A percentile compares a stretch with the other conserved stretches of the same genome.
phyloP scores from a whole-genome alignment of 1,284 basidiomycete genomes.

The Marasmius oreades region DNA sequence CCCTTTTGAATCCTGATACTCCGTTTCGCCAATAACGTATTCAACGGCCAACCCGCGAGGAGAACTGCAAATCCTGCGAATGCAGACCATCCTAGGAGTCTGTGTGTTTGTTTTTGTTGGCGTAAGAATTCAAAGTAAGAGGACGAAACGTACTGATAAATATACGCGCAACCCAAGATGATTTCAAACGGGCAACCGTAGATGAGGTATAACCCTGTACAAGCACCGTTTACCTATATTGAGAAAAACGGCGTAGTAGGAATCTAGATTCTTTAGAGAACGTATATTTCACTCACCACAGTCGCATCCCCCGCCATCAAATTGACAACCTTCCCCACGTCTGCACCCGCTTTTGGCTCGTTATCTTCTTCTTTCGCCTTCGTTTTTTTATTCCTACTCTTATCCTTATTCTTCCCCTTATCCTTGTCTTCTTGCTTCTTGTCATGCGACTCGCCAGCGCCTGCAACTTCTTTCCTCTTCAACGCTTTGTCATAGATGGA shows the following conservation, averaged over 20 bases:
- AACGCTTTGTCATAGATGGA: constrained; percentile 90
- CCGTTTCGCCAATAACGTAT: constrained; percentile 59
- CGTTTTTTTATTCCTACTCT: constrained; percentile 51
- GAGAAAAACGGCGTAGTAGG: not conserved
- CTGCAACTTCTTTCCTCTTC: constrained; percentile 81
- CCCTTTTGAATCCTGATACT: constrained; percentile 72
- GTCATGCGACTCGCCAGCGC: constrained; percentile 39
- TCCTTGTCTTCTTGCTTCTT: constrained; percentile 45
- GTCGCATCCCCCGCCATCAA: constrained; percentile 73
- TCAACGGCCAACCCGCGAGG: constrained; percentile 70
- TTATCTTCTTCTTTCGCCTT: constrained; percentile 43
- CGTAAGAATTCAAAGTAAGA: constrained; percentile 1
- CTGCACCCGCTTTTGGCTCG: constrained; percentile 66
- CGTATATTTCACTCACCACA: constrained; percentile 31
- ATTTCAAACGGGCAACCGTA: constrained; percentile 75
- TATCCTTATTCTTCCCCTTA: constrained; percentile 18
- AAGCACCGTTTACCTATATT: not conserved
- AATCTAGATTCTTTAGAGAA: not conserved
- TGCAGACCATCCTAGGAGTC: constrained; percentile 79
- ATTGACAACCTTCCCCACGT: constrained; percentile 76
- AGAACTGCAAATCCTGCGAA: constrained; percentile 86
- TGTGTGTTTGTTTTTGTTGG: too few species aligned
- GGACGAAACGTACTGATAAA: constrained; percentile 65
- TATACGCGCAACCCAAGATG: constrained; percentile 67
- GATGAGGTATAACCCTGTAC: not conserved